Conservation (phyloP, 2,329 filamentous ascomycete species). For the Ceratocystiopsis minuta region DNA sequence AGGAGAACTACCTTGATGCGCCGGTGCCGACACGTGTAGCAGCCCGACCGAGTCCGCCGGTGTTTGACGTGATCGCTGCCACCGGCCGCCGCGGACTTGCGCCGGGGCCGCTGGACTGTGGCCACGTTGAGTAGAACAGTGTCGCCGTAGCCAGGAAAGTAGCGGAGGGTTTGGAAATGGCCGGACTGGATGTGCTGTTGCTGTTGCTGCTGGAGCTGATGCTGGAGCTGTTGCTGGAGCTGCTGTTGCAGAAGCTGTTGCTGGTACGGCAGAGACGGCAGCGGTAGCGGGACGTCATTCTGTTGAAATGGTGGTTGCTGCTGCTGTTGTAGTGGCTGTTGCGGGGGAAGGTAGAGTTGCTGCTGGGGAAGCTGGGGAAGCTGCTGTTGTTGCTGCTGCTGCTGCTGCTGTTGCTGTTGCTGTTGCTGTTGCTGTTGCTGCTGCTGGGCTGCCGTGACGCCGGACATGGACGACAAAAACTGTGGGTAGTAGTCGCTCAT, state of each 20-base stretch:
- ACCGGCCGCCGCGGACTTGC: constrained; percentile 28
- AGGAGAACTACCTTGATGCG: constrained; percentile 43
- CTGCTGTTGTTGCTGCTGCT: constrained; percentile 1
- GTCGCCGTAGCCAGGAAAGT: constrained; percentile 32
- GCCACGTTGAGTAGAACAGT: constrained; percentile 27
- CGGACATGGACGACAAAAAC: constrained; percentile 35
- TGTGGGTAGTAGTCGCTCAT: constrained; percentile 42
- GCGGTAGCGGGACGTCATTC: too few species aligned
- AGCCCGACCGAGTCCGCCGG: constrained; percentile 80
- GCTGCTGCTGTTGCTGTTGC: constrained; percentile 1
- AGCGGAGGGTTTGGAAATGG: constrained; percentile 29
- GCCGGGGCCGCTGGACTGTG: constrained; percentile 30
- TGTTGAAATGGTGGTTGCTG: too few species aligned
- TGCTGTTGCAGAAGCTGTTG: too few species aligned
- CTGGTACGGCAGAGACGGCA: too few species aligned
- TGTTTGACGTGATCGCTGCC: constrained; percentile 65
- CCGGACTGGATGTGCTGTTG: constrained; percentile 2
- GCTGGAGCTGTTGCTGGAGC: background rate
- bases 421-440: constrained; percentile 1
- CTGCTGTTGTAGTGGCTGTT: too few species aligned
- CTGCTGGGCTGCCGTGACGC: constrained; percentile 15
- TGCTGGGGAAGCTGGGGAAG: background rate
- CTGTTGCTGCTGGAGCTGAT: background rate
- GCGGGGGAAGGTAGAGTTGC: background rate
- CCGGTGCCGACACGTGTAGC: constrained; percentile 75